Evolutionary conservation across 2,329 filamentous ascomycete species (phyloP), one percentile per base, ranked within the genome.

Genomic region (Pseudocercospora macadamiae): DNA sequence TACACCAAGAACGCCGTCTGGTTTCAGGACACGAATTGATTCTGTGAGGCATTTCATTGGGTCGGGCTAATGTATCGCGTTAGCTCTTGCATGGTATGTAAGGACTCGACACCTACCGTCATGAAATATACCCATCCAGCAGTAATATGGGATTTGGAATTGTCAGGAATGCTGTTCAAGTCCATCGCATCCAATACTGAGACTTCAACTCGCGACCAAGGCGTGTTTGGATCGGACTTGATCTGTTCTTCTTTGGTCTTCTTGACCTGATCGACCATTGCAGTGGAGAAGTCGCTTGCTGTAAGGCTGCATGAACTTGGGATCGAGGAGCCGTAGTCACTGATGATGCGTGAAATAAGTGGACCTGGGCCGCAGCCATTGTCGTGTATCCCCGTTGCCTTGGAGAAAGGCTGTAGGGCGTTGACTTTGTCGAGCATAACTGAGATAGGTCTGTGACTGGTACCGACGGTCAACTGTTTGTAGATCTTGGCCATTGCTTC

Each of bases 61-160:
- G 10, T 47, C 42, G 42, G 42, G 19, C 42, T 47, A 14, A 8
- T n/a, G 10, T 30, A n/a, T n/a, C n/a, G n/a, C 25, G 51, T 39
- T 60, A 45, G n/a, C 25, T 54, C 19, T 12, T 25, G 3, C 2
- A 26, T 2, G n/a, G 4, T 21, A 21, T 64, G 10, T 48, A 52
- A 18, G 66, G 62, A 14, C 67, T 60, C 1, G 63, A 57, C 42
- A 9, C 10, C n/a, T n/a, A 47, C 42, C 9, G 64, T 67, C 64
- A 72, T 67, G 63, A 72, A 73, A 51, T 68, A 73, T 1, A 73
- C 69, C 60, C 62, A 63, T n/a, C 70, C 69, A 12, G 71, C 71
- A 2, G 67, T 63, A 14, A 73, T 64, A 52, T 73, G 71, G 32
- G 66, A 69, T 36, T 64, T 49, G 9, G 64, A 68, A 1, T 32